Conservation (phyloP, 768 basidiomycete species). For the Russula sp. region DNA sequence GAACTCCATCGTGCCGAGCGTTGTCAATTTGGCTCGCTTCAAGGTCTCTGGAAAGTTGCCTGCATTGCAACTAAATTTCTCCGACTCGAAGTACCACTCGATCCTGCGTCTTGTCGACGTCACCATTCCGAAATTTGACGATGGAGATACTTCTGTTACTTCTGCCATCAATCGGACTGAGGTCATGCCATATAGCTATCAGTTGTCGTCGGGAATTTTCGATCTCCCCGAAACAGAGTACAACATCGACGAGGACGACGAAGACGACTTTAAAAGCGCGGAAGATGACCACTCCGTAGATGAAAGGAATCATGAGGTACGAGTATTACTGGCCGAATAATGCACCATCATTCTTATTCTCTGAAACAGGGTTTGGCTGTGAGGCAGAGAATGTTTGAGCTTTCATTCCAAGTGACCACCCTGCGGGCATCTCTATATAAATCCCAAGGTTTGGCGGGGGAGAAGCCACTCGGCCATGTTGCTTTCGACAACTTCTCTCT, state of each 20-base stretch:
- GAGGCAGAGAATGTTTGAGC: conserved; percentile 69
- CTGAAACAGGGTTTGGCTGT: conserved; percentile 40
- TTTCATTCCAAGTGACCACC: conserved; percentile 83
- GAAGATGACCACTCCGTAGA: conserved; percentile 62
- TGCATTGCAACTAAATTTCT: conserved; percentile 82
- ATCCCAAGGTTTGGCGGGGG: conserved; percentile 55
- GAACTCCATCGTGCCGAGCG: conserved; percentile 87
- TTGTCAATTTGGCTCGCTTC: conserved; percentile 78
- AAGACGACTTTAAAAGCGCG: conserved; percentile 45
- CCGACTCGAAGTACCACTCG: conserved; percentile 86
- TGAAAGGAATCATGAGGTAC: conserved; percentile 49
- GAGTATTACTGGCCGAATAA: conserved; percentile 33
- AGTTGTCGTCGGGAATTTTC: conserved; percentile 56
- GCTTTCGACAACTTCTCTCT: conserved; percentile 76
- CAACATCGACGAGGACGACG: conserved; percentile 60
- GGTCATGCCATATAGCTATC: conserved; percentile 41
- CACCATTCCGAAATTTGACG: conserved; percentile 78
- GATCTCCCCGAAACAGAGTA: conserved; percentile 59
- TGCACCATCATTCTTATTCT: background rate
- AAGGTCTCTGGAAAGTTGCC: conserved; percentile 90
- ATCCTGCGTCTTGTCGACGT: conserved; percentile 92
- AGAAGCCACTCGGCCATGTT: conserved; percentile 76
- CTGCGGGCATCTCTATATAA: conserved; percentile 79
- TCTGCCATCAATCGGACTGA: conserved; percentile 16
- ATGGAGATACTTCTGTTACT: conserved; percentile 36